Percentiles rank a stretch among this genome's conserved stretches.
These are phyloP conservation scores for Mallotus nudiflorus DNA, from an alignment of 345 rosid genomes.

Conservation along the genomic window DNA sequence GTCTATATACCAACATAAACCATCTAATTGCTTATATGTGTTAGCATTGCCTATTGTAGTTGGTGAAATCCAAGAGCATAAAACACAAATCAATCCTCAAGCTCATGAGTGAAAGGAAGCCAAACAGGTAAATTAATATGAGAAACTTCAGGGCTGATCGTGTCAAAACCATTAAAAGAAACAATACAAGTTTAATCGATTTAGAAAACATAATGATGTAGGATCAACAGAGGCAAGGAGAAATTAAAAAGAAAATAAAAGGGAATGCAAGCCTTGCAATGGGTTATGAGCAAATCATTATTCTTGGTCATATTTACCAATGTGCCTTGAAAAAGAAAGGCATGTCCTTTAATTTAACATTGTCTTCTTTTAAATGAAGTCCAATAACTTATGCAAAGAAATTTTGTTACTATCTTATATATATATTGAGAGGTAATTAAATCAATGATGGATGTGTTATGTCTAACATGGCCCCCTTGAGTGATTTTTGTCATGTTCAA, in stretches of 20 bases:
- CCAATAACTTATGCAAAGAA: too few species aligned
- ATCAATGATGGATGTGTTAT: too few species aligned
- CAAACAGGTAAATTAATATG: slow-evolving; percentile 39
- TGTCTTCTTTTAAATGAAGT: too few species aligned
- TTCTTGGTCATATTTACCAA: slow-evolving; percentile 63
- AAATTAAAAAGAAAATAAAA: slow-evolving; percentile 48
- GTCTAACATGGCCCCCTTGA: too few species aligned
- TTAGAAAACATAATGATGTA: slow-evolving; percentile 35
- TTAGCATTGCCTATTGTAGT: slow-evolving; percentile 32
- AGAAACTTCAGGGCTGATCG: not conserved
- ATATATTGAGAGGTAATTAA: too few species aligned
- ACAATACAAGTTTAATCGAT: slow-evolving; percentile 17
- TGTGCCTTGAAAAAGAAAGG: too few species aligned
- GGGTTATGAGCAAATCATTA: slow-evolving; percentile 71
- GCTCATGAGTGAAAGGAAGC: slow-evolving; percentile 37
- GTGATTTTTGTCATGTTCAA: too few species aligned
- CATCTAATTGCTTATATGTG: not conserved
- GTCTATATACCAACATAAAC: too few species aligned
- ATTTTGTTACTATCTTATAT: too few species aligned
- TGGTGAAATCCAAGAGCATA: slow-evolving; percentile 45
- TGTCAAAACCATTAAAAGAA: not conserved
- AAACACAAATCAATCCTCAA: slow-evolving; percentile 31
- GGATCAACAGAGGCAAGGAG: slow-evolving; percentile 44
- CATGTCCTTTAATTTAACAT: too few species aligned
- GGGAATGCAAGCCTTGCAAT: slow-evolving; percentile 37